Percentiles rank a stretch among this genome's conserved stretches.
Conservation (phyloP, 2,329 filamentous ascomycete species). For the Cryphonectria carpinicola region DNA sequence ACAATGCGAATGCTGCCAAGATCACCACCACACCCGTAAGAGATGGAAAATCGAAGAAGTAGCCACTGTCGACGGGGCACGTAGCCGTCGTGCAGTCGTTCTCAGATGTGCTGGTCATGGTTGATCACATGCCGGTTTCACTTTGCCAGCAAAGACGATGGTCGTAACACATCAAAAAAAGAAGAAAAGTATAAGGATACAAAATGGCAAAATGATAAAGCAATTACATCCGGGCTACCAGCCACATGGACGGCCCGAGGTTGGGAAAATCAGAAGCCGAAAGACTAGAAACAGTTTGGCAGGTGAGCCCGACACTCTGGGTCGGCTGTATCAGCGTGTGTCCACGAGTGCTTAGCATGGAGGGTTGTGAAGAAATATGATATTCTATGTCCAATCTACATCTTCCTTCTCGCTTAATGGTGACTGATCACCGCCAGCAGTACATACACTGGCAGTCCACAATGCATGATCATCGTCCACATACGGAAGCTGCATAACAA, state of each 20-base stretch:
- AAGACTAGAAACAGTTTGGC: conserved; percentile 11
- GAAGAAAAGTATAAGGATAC: background rate
- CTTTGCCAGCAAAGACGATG: background rate
- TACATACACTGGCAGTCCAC: background rate
- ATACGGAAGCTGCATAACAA: background rate
- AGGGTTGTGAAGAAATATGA: background rate
- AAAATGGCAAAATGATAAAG: background rate
- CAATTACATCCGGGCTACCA: background rate
- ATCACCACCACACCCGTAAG: conserved; percentile 34
- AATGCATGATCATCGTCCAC: background rate
- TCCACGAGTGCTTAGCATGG: background rate
- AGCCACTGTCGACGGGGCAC: conserved; percentile 31
- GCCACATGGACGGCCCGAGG: conserved; percentile 21
- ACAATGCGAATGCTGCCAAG: conserved; percentile 34
- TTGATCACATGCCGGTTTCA: conserved; percentile 3
- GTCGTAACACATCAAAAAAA: conserved; percentile 4
- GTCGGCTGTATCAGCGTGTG: background rate
- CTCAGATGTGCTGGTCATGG: conserved; percentile 28
- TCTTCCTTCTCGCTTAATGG: conserved; percentile 1
- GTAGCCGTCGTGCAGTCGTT: conserved; percentile 32
- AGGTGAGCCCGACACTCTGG: conserved; percentile 1
- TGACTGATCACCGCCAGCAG: background rate
- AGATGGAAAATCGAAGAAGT: conserved; percentile 29
- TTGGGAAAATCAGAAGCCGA: background rate
- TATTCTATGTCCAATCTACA: background rate